Conservation (phyloP, 352 stramenopile species). For the Phytophthora boehmeriae region DNA sequence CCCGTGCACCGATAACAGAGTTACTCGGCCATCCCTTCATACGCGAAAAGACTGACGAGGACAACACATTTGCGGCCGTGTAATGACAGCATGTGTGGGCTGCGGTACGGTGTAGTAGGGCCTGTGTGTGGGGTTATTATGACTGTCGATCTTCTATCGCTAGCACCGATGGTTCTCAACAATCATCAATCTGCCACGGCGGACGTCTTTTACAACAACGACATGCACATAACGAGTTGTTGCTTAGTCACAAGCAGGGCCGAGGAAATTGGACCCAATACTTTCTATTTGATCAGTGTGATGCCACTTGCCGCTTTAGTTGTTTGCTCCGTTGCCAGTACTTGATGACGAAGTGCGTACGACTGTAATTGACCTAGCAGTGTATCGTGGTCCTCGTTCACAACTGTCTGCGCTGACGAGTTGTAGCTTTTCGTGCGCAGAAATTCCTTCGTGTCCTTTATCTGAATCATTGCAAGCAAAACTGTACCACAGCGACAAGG, state of each 20-base stretch:
- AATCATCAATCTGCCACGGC: no score
- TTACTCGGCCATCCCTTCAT: slow-evolving; percentile 79
- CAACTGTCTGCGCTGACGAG: slow-evolving; percentile 35
- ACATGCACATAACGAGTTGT: no score
- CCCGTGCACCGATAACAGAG: slow-evolving; percentile 83
- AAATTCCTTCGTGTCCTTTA: slow-evolving; percentile 58
- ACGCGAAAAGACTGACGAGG: slow-evolving; percentile 1
- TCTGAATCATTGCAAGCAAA: slow-evolving; percentile 76
- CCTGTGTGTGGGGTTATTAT: no score
- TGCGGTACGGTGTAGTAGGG: neutral
- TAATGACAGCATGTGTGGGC: neutral
- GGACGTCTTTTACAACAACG: no score
- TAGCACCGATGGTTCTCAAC: no score
- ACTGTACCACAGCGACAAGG: slow-evolving; percentile 38
- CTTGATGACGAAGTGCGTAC: slow-evolving; percentile 37
- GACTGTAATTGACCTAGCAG: slow-evolving; percentile 57
- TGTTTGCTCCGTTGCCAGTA: slow-evolving; percentile 18
- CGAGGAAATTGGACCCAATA: no score
- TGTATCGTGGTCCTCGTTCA: slow-evolving; percentile 48
- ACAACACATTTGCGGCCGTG: neutral
- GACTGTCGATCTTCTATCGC: no score
- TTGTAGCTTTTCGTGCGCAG: slow-evolving; percentile 78
- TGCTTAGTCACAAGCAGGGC: no score
- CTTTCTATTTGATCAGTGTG: slow-evolving; percentile 13
- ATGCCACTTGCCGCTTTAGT: neutral